Conservation (phyloP, 768 basidiomycete genomes). For the Serpula lacrymans region DNA sequence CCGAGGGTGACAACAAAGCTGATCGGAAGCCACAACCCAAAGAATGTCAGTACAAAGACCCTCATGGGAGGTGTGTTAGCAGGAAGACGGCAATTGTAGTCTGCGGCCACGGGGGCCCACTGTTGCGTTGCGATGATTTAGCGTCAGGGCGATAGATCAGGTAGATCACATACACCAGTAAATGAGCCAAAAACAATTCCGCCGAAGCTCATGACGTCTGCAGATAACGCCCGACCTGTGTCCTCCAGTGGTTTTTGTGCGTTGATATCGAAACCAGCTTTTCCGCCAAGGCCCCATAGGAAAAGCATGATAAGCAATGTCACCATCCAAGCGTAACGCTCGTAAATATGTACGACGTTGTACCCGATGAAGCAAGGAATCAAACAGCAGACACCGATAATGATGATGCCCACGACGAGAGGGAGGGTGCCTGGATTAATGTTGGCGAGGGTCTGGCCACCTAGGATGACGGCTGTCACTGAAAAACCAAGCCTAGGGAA, state of each 20-base stretch:
- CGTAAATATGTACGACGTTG: conserved; percentile 44
- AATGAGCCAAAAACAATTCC: conserved; percentile 48
- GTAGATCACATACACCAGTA: conserved; percentile 32
- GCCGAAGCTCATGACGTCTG: conserved; percentile 50
- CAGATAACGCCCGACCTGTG: conserved; percentile 39
- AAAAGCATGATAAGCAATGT: conserved; percentile 45
- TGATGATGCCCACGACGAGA: conserved; percentile 46
- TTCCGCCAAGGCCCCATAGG: conserved; percentile 47
- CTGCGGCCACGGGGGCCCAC: conserved; percentile 52
- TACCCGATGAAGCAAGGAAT: conserved; percentile 48
- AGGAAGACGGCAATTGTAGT: conserved; percentile 52
- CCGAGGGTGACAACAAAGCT: conserved; percentile 34
- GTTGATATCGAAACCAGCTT: conserved; percentile 42
- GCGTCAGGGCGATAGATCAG: neutral
- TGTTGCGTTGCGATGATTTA: conserved; percentile 4
- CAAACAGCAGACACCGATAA: conserved; percentile 39
- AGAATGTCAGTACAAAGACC: conserved; percentile 48
- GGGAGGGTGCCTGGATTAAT: conserved; percentile 43
- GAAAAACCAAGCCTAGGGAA: conserved; percentile 43
- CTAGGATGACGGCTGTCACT: conserved; percentile 47
- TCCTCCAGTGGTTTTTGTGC: conserved; percentile 42
- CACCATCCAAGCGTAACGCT: conserved; percentile 55
- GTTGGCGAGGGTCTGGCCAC: conserved; percentile 48
- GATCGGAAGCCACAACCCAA: conserved; percentile 47
- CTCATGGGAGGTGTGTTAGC: conserved; percentile 37